phyloP scores from a whole-genome alignment of 805 yeast species.

The Suhomyces sp. region DNA sequence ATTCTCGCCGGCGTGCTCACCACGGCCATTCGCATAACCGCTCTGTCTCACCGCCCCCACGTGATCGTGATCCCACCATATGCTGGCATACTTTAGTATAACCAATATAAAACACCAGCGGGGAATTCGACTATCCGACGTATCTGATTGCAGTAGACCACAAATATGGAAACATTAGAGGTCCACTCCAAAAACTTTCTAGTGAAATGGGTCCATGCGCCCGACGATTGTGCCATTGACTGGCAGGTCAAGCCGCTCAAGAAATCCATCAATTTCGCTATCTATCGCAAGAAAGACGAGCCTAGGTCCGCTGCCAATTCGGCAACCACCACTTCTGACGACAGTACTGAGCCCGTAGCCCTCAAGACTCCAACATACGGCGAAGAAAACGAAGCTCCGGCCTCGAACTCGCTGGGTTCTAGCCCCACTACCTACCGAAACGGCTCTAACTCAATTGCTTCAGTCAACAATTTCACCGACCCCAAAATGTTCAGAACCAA shows the following conservation, averaged over 20 bases:
- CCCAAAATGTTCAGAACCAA: constrained; percentile 29
- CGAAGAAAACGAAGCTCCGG: constrained; percentile 14
- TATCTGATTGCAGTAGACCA: background rate
- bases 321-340: background rate
- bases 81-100: background rate
- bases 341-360: background rate
- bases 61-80: background rate
- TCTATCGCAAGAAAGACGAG: constrained; percentile 34
- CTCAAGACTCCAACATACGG: constrained; percentile 8
- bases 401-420: constrained; percentile 34
- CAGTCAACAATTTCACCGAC: constrained; percentile 35
- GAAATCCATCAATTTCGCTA: constrained; percentile 40
- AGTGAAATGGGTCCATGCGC: constrained; percentile 86
- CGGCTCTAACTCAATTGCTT: constrained; percentile 30
- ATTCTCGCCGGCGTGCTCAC: background rate
- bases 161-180: constrained; percentile 82
- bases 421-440: constrained; percentile 15
- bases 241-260: constrained; percentile 80
- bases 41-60: background rate
- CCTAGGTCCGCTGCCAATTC: background rate
- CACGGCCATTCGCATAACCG: background rate
- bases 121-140: background rate
- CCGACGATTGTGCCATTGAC: constrained; percentile 59
- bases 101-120: background rate
- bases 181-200: constrained; percentile 85